Percentiles rank a stretch among this genome's conserved stretches.
Evolutionary conservation across 768 basidiomycete species (phyloP).

Genomic region (Tremella fuciformis): DNA sequence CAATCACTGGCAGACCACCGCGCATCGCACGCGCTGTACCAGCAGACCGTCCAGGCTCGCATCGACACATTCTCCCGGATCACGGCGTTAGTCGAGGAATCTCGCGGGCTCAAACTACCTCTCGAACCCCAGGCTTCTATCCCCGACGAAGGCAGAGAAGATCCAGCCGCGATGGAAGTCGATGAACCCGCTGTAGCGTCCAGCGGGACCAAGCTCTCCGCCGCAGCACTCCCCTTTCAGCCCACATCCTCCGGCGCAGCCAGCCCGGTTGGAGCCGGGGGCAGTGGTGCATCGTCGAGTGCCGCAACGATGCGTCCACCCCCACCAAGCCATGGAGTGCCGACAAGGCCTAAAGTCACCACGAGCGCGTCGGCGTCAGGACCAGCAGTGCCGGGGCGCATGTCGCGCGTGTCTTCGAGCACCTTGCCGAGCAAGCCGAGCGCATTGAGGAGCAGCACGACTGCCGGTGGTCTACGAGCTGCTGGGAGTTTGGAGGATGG

Average conservation of each 20-base stretch:
- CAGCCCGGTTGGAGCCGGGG: background rate
- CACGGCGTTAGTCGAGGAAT: slow-evolving; percentile 29
- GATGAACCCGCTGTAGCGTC: slow-evolving; percentile 18
- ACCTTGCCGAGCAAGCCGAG: slow-evolving; percentile 18
- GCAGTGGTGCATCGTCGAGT: background rate
- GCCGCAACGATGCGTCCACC: background rate
- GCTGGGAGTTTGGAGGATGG: slow-evolving; percentile 19
- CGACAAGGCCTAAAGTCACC: slow-evolving; percentile 10
- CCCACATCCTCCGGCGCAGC: slow-evolving; percentile 12
- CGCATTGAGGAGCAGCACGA: slow-evolving; percentile 19
- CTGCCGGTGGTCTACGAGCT: background rate
- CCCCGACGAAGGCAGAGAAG: slow-evolving; percentile 12
- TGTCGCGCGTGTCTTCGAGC: slow-evolving; percentile 4
- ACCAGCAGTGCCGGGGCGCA: slow-evolving; percentile 2
- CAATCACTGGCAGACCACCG: slow-evolving; percentile 32
- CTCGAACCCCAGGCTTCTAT: slow-evolving; percentile 20
- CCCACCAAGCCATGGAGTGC: background rate
- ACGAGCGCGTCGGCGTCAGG: slow-evolving; percentile 6
- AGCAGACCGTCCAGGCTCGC: slow-evolving; percentile 25
- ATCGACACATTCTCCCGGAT: slow-evolving; percentile 34
- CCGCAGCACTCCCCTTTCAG: slow-evolving; percentile 35
- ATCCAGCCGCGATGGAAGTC: slow-evolving; percentile 31
- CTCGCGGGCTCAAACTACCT: slow-evolving; percentile 27
- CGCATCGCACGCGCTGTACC: slow-evolving; percentile 25
- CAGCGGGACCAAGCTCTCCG: slow-evolving; percentile 14